These are phyloP conservation scores for Cadophora luteo-olivacea DNA, from an alignment of 2,329 filamentous ascomycete genomes.

Conservation along the genomic window DNA sequence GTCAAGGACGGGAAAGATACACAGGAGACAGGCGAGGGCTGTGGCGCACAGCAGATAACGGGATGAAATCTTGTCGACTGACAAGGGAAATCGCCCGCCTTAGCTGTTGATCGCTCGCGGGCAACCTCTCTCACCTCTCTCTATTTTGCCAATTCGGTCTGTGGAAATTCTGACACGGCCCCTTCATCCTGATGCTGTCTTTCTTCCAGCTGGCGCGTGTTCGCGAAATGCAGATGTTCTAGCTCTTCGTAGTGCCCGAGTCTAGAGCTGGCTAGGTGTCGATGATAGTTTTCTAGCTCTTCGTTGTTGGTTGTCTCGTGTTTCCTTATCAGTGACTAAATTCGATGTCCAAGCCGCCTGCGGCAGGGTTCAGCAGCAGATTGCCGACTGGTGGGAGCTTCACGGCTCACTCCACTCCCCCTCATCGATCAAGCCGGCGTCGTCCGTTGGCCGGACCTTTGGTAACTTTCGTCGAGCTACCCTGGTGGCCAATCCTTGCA, in stretches of 20 bases:
- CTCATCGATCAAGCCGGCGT: slow-evolving; percentile 29
- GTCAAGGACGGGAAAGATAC: slow-evolving; percentile 3
- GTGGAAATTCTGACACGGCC: background rate
- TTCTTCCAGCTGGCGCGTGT: slow-evolving; percentile 1
- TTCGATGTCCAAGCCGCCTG: slow-evolving; percentile 20
- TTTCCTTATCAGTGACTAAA: slow-evolving; percentile 38
- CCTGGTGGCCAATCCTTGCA: slow-evolving; percentile 31
- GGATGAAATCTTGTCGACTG: slow-evolving; percentile 10
- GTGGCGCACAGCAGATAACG: slow-evolving; percentile 21
- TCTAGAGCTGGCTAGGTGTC: slow-evolving; percentile 6
- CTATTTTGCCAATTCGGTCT: background rate
- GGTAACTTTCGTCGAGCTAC: slow-evolving; percentile 28
- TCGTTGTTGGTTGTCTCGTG: background rate
- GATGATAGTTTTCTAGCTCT: slow-evolving; percentile 11
- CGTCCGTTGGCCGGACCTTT: slow-evolving; percentile 34
- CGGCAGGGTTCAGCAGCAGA: slow-evolving; percentile 7
- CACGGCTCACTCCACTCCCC: slow-evolving; percentile 35
- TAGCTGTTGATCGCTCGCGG: background rate
- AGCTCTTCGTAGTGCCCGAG: slow-evolving; percentile 17
- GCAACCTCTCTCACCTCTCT: background rate
- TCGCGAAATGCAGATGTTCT: slow-evolving; percentile 11
- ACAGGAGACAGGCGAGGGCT: slow-evolving; percentile 1
- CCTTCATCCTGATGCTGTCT: background rate
- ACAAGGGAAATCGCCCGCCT: slow-evolving; percentile 12
- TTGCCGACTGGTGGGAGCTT: slow-evolving; percentile 16